phyloP scores from a whole-genome alignment of 78 protist species.

The Trichosphaerium sp. region DNA sequence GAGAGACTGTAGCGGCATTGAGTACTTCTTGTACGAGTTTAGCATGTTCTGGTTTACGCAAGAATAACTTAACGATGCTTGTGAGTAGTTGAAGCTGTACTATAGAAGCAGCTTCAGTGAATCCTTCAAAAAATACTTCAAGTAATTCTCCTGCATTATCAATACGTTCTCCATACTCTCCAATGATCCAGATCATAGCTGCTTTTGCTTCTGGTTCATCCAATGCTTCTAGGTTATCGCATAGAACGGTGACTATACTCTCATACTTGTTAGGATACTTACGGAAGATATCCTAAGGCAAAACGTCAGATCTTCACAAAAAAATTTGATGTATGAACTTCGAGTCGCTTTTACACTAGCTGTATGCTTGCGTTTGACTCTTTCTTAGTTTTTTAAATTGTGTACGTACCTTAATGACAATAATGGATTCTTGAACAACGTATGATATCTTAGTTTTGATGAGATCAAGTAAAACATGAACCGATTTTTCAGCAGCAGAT shows the following conservation, averaged over 20 bases:
- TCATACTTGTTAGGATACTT: slow-evolving; percentile 81
- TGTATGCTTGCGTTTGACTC: no score
- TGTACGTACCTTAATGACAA: slow-evolving; percentile 84
- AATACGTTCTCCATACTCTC: slow-evolving; percentile 90
- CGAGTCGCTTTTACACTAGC: no score
- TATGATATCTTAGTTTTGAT: slow-evolving; percentile 79
- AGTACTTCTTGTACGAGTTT: slow-evolving; percentile 64
- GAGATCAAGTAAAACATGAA: slow-evolving; percentile 70
- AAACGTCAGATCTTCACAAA: neutral
- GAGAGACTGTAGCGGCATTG: slow-evolving; percentile 61
- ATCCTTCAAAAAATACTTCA: slow-evolving; percentile 52
- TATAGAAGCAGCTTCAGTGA: slow-evolving; percentile 39
- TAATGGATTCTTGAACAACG: slow-evolving; percentile 92
- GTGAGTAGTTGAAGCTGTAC: slow-evolving; percentile 91
- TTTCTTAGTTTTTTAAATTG: no score
- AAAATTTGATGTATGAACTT: no score
- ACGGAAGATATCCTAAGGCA: slow-evolving; percentile 72
- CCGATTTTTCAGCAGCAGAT: slow-evolving; percentile 26
- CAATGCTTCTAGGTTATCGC: slow-evolving; percentile 83
- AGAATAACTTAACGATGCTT: slow-evolving; percentile 85
- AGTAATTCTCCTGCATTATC: slow-evolving; percentile 84
- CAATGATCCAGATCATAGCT: slow-evolving; percentile 88
- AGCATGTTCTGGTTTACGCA: slow-evolving; percentile 54
- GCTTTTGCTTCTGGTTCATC: slow-evolving; percentile 92
- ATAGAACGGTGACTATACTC: slow-evolving; percentile 66